Conservation (phyloP, 805 yeast species). For the Lipomyces starkeyi region DNA sequence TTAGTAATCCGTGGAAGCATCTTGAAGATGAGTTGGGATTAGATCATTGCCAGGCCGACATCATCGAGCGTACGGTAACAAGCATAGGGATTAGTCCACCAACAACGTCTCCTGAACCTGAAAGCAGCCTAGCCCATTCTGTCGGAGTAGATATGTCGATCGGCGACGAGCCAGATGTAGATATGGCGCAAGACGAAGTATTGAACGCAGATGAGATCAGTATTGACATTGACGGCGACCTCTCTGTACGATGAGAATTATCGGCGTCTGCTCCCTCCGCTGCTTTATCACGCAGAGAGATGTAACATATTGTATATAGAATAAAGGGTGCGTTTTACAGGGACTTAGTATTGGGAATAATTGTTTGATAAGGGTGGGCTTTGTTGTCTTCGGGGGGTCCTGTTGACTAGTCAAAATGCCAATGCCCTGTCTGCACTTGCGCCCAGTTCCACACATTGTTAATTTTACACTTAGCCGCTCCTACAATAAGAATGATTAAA, state of each 20-base stretch:
- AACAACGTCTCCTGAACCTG: not conserved
- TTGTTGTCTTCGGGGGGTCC: not conserved
- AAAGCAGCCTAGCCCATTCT: not conserved
- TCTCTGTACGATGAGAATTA: not conserved
- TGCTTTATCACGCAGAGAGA: not conserved
- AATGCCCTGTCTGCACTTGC: not conserved
- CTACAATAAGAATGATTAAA: not conserved
- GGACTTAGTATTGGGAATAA: not conserved
- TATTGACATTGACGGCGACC: not conserved
- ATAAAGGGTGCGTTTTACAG: not conserved
- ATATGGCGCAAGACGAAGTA: not conserved
- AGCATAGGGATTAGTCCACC: not conserved
- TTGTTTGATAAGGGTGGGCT: not conserved
- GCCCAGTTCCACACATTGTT: not conserved
- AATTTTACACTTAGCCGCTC: not conserved
- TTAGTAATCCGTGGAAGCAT: slow-evolving; percentile 31
- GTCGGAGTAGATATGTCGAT: not conserved
- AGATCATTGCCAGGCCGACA: slow-evolving; percentile 24
- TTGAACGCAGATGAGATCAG: slow-evolving; percentile 6
- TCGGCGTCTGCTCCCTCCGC: not conserved
- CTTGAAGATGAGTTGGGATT: slow-evolving; percentile 28
- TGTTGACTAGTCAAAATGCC: slow-evolving; percentile 2
- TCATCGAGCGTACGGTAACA: slow-evolving; percentile 2
- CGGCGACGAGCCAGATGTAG: not conserved
- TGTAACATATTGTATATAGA: slow-evolving; percentile 2